Percentiles rank a stretch among this genome's conserved stretches.
Evolutionary conservation across 2,329 filamentous ascomycete species (phyloP).

Genomic region (Basipetospora chlamydospora): DNA sequence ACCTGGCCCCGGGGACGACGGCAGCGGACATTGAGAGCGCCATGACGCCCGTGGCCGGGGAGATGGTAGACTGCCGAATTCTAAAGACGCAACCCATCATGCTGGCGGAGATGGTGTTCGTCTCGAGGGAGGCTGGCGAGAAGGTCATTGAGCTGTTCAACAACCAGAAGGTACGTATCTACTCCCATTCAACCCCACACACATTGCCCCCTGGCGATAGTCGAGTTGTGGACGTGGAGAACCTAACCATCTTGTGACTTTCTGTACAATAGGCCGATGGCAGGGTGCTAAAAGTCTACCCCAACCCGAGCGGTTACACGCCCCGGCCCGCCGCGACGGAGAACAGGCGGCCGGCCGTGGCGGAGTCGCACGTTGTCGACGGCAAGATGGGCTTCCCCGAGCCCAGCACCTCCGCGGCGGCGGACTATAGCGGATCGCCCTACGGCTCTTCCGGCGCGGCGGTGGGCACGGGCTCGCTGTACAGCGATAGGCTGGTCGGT

Average conservation of each 20-base stretch:
- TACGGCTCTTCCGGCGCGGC: not conserved
- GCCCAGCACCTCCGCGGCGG: constrained; percentile 22
- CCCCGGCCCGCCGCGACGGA: constrained; percentile 13
- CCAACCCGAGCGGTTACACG: constrained; percentile 38
- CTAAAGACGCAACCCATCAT: constrained; percentile 55
- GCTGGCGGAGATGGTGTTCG: constrained; percentile 64
- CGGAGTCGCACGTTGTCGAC: constrained; percentile 31
- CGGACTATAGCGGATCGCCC: not conserved
- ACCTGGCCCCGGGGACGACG: constrained; percentile 71
- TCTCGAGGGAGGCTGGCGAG: constrained; percentile 57
- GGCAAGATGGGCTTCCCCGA: constrained; percentile 40
- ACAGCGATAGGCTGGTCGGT: constrained; percentile 33
- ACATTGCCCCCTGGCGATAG: no score
- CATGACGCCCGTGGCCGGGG: constrained; percentile 59
- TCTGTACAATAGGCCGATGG: constrained; percentile 63
- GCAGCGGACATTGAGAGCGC: constrained; percentile 72
- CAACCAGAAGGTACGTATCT: constrained; percentile 59
- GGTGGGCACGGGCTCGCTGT: constrained; percentile 22
- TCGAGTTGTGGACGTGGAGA: no score
- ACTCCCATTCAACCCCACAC: no score
- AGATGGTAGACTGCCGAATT: constrained; percentile 52
- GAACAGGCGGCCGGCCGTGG: constrained; percentile 11
- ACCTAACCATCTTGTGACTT: no score
- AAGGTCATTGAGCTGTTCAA: constrained; percentile 64
- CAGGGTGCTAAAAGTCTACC: constrained; percentile 56